Conservation (phyloP, 768 basidiomycete genomes). For the Trichaptum fuscoviolaceum region DNA sequence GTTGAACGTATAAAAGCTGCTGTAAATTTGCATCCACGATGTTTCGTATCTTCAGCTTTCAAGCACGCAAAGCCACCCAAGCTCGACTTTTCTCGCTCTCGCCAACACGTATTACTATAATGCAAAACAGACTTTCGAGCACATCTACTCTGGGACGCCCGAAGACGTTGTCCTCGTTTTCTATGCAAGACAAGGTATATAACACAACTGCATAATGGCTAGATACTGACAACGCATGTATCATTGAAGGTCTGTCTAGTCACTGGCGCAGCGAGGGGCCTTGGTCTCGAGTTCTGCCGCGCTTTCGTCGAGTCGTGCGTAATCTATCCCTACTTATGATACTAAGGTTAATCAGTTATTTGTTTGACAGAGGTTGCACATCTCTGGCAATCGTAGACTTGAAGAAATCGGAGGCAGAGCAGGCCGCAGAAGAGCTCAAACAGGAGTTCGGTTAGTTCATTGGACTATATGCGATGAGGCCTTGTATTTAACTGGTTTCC, state of each 20-base stretch:
- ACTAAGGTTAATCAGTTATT: neutral
- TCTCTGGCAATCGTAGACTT: constrained; percentile 79
- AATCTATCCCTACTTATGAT: neutral
- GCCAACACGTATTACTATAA: constrained; percentile 8
- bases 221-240: neutral
- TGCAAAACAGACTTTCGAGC: constrained; percentile 22
- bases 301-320: constrained; percentile 84
- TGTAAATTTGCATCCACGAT: neutral
- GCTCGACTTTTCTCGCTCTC: neutral
- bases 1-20: neutral
- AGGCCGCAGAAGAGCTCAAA: constrained; percentile 65
- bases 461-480: constrained; percentile 2
- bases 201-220: neutral
- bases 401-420: constrained; percentile 58
- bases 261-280: constrained; percentile 88
- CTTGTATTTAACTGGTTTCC: neutral
- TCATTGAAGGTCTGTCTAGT: constrained; percentile 72
- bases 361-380: constrained; percentile 64
- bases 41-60: neutral
- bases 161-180: constrained; percentile 60
- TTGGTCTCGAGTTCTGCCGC: constrained; percentile 87
- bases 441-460: constrained; percentile 42
- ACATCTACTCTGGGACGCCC: constrained; percentile 18
- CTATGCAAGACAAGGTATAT: constrained; percentile 69
- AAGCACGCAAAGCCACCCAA: neutral